Evolutionary conservation across 768 basidiomycete species (phyloP).

Genomic region (Clitopilus hobsonii): DNA sequence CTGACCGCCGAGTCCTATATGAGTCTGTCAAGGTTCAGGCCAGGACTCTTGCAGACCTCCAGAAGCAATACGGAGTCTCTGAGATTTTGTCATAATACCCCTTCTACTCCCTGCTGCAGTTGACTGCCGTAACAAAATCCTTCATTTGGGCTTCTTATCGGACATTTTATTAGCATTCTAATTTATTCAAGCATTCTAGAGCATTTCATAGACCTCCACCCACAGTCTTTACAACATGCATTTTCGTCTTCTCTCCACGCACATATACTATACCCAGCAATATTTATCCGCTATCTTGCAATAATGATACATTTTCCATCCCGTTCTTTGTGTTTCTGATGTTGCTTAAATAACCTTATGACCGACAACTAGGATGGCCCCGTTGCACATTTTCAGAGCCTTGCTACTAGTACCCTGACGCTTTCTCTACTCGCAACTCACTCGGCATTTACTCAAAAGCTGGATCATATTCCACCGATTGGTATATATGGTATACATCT

Average conservation of each 20-base stretch:
- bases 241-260: background rate
- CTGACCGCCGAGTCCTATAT: background rate
- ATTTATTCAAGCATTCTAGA: background rate
- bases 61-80: background rate
- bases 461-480: no score
- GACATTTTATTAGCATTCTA: background rate
- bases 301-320: background rate
- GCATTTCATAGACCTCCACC: no score
- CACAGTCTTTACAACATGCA: background rate
- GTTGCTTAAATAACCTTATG: no score
- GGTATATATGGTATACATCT: background rate
- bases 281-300: background rate
- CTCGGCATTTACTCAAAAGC: no score
- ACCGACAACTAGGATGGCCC: no score
- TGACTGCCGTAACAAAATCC: background rate
- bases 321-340: background rate
- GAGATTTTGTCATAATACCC: background rate
- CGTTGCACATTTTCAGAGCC: no score
- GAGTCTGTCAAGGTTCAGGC: constrained; percentile 6
- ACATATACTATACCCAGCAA: background rate
- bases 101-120: no score
- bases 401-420: no score
- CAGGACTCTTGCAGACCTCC: constrained; percentile 4
- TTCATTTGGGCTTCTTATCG: background rate
- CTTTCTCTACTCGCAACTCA: no score